A percentile compares a stretch with the other conserved stretches of the same genome.
phyloP scores from a whole-genome alignment of 768 basidiomycete genomes.

The Floccularia luteovirens region DNA sequence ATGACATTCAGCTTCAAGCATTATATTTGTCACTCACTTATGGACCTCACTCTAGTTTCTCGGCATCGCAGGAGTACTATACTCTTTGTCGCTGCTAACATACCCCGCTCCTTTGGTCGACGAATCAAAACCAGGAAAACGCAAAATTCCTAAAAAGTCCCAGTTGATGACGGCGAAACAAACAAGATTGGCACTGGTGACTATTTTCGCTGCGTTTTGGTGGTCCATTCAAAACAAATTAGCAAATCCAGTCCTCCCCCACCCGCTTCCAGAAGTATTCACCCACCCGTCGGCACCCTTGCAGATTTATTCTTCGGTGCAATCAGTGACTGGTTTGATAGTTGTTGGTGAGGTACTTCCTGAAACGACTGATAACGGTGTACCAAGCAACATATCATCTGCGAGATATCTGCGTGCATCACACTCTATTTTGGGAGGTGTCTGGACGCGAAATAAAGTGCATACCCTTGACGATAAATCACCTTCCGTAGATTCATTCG shows the following conservation, averaged over 20 bases:
- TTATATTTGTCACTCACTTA: not conserved
- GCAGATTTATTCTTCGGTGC: constrained; percentile 58
- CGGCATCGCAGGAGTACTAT: constrained; percentile 20
- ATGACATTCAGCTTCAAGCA: constrained; percentile 8
- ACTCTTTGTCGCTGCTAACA: constrained; percentile 19
- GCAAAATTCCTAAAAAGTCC: constrained; percentile 8
- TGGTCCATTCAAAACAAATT: constrained; percentile 27
- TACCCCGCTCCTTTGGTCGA: constrained; percentile 4
- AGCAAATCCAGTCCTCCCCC: constrained; percentile 50
- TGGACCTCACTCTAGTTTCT: constrained; percentile 17
- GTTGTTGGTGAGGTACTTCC: constrained; percentile 70
- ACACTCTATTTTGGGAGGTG: constrained; percentile 63
- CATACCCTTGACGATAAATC: constrained; percentile 31
- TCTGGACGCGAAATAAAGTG: constrained; percentile 64
- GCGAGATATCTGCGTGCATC: constrained; percentile 56
- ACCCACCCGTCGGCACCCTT: constrained; percentile 45
- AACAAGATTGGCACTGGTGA: constrained; percentile 17
- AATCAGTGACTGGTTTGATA: constrained; percentile 75
- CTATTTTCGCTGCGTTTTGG: constrained; percentile 24
- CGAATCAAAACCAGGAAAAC: constrained; percentile 10
- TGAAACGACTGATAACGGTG: constrained; percentile 19
- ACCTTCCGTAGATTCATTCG: constrained; percentile 41
- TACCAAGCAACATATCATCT: constrained; percentile 34
- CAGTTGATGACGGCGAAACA: constrained; percentile 8
- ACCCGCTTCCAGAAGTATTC: constrained; percentile 43